Percentiles rank a stretch among this genome's conserved stretches.
phyloP scores from a whole-genome alignment of 148 eudicot species.

The Polygonum aviculare region DNA sequence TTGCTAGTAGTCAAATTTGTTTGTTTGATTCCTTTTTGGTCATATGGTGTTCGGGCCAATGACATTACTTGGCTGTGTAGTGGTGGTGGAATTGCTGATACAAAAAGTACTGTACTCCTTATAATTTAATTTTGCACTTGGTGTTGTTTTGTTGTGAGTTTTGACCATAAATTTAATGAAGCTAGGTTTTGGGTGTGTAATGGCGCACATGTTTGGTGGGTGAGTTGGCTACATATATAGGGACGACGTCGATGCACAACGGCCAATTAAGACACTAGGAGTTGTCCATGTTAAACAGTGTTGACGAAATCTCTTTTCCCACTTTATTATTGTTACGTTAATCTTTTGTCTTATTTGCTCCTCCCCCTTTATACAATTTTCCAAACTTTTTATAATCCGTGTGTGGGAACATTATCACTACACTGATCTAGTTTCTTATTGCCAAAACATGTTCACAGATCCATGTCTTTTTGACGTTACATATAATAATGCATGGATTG shows the following conservation, averaged over 20 bases:
- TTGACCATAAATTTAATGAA: neutral
- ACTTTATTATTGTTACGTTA: neutral
- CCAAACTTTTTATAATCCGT: neutral
- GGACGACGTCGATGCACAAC: neutral
- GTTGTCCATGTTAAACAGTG: slow-evolving; percentile 2
- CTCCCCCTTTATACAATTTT: neutral
- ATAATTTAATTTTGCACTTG: too few relatives aligned
- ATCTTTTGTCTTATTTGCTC: neutral
- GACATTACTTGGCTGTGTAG: neutral
- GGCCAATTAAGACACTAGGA: neutral
- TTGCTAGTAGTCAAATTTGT: neutral
- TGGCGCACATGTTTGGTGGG: neutral
- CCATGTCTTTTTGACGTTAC: neutral
- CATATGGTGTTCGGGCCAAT: neutral
- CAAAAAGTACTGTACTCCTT: too few relatives aligned
- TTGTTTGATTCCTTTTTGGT: neutral
- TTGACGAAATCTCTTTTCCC: neutral
- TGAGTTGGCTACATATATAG: neutral
- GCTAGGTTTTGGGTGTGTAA: neutral
- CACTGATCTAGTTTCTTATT: neutral
- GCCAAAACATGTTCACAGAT: neutral
- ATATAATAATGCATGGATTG: neutral
- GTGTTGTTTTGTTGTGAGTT: neutral
- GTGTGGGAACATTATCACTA: neutral
- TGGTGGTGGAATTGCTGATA: neutral